Percentiles rank a stretch among this genome's conserved stretches.
Conservation (phyloP, 129 eudicot genomes). For the Flaveria robusta region DNA sequence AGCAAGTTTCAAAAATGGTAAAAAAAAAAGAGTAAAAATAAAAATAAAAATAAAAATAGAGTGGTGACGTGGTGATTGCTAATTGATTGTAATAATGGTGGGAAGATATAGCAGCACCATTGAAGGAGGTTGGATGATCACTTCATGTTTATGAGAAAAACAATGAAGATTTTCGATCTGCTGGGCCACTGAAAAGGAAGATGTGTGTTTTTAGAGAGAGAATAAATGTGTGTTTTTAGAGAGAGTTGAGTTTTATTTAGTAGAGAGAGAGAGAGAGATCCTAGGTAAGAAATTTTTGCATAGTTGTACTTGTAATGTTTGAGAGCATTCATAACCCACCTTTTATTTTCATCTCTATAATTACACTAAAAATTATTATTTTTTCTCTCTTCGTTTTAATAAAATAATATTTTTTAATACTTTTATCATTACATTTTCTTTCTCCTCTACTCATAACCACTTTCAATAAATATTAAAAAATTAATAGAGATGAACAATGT, state of each 20-base stretch:
- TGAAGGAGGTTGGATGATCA: conserved; percentile 78
- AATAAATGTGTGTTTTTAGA: conserved; percentile 19
- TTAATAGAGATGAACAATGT: too few species aligned
- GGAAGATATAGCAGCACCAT: conserved; percentile 52
- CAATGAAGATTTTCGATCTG: conserved; percentile 66
- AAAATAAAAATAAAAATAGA: too few species aligned
- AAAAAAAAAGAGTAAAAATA: background rate
- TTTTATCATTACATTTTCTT: too few species aligned
- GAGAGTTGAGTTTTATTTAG: conserved; percentile 35
- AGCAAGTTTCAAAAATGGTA: conserved; percentile 23
- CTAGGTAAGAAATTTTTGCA: conserved; percentile 93
- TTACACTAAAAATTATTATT: too few species aligned
- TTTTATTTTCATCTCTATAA: too few species aligned
- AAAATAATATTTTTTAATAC: too few species aligned
- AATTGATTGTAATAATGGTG: conserved; percentile 11
- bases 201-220: conserved; percentile 5
- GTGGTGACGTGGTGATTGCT: background rate
- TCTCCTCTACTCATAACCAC: too few species aligned
- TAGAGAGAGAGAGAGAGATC: conserved; percentile 64
- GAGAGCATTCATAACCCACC: too few species aligned
- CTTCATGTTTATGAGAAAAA: conserved; percentile 34
- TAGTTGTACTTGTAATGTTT: conserved; percentile 19
- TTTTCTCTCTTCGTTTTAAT: too few species aligned
- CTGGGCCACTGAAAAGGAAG: conserved; percentile 54
- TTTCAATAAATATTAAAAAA: too few species aligned